Evolutionary conservation across 1,284 basidiomycete genomes (phyloP).

Genomic region (Schizopora paradoxa): DNA sequence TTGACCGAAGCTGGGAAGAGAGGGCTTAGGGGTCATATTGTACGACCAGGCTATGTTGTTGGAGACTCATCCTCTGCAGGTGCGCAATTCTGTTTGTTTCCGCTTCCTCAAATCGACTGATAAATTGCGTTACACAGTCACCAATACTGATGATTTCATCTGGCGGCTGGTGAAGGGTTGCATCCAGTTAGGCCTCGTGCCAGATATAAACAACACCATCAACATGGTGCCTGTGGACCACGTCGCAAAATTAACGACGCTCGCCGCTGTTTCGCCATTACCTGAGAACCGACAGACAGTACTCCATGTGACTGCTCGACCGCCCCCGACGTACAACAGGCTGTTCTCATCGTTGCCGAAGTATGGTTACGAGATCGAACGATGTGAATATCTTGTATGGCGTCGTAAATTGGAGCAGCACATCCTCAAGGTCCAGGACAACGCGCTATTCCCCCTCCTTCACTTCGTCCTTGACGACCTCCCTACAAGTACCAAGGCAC

Average conservation of each 20-base stretch:
- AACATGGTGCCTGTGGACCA: conserved; percentile 99
- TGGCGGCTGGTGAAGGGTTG: conserved; percentile 99
- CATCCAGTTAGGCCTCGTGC: conserved; percentile 90
- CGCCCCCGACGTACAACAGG: conserved; percentile 86
- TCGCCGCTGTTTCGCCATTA: conserved; percentile 61
- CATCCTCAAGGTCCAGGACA: conserved; percentile 90
- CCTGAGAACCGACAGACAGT: conserved; percentile 57
- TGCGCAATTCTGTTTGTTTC: conserved; percentile 33
- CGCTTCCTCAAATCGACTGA: conserved; percentile 17
- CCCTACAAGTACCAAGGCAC: conserved; percentile 93
- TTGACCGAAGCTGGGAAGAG: conserved; percentile 86
- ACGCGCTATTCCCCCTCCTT: conserved; percentile 94
- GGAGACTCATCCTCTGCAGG: conserved; percentile 87
- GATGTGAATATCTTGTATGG: conserved; percentile 91
- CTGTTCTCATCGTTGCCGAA: conserved; percentile 71
- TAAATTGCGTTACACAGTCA: conserved; percentile 52
- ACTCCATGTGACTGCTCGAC: conserved; percentile 84
- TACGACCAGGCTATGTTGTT: conserved; percentile 95
- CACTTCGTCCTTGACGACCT: conserved; percentile 98
- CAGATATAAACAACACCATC: conserved; percentile 97
- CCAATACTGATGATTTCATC: conserved; percentile 99
- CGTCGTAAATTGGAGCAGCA: conserved; percentile 90
- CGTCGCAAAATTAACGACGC: conserved; percentile 79
- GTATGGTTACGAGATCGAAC: conserved; percentile 79
- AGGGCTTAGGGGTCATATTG: conserved; percentile 83